Evolutionary conservation across 2,329 filamentous ascomycete genomes (phyloP).

Genomic region (Elsinoe batatas): DNA sequence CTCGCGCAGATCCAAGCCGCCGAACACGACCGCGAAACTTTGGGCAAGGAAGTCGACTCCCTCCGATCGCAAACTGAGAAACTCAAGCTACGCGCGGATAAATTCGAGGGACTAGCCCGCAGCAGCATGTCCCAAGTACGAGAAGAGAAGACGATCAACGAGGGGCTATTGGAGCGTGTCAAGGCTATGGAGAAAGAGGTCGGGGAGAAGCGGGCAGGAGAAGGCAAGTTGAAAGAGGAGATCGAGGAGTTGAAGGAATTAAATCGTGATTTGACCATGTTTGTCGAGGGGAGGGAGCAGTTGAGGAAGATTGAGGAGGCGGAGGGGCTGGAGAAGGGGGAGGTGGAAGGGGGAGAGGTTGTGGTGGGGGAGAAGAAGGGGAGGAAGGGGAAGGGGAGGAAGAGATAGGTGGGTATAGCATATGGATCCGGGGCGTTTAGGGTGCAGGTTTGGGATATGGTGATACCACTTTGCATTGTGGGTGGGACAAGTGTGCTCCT

Average conservation of each 20-base stretch:
- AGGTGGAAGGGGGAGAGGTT: constrained; percentile 55
- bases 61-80: constrained; percentile 66
- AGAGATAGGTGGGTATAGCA: constrained; percentile 19
- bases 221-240: constrained; percentile 35
- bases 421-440: not conserved
- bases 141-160: constrained; percentile 78
- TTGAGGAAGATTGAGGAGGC: constrained; percentile 65
- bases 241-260: constrained; percentile 70
- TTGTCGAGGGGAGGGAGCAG: constrained; percentile 75
- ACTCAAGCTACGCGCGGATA: constrained; percentile 57
- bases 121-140: constrained; percentile 64
- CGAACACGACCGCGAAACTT: constrained; percentile 42
- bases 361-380: constrained; percentile 55
- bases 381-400: constrained; percentile 37
- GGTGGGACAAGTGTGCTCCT: not conserved
- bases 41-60: constrained; percentile 48
- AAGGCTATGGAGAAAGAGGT: constrained; percentile 54
- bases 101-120: constrained; percentile 66
- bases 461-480: constrained; percentile 1
- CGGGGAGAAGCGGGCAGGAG: constrained; percentile 43
- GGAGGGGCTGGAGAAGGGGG: constrained; percentile 64
- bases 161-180: constrained; percentile 74
- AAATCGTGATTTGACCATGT: constrained; percentile 79
- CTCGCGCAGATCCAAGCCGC: constrained; percentile 44
- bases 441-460: not conserved